Evolutionary conservation across 257 asterid species (phyloP).

Genomic region (Solanum acaule): DNA sequence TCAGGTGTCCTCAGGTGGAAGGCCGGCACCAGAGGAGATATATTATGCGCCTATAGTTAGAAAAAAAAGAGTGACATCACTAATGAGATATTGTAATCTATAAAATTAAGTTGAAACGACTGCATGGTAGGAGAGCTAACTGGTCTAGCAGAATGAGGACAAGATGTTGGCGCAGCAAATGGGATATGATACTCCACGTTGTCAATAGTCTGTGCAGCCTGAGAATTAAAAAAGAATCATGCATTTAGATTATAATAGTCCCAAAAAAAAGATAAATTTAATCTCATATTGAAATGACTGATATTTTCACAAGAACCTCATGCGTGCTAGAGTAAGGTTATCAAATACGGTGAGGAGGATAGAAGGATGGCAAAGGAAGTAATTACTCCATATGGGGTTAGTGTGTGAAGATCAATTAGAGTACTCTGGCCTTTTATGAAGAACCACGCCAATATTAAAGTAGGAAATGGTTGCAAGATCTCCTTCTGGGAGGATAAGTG

Average conservation of each 20-base stretch:
- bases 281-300: not conserved
- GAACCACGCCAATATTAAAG: not conserved
- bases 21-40: not conserved
- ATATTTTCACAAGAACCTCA: not conserved
- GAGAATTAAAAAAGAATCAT: not conserved
- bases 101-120: not conserved
- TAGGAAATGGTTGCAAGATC: not conserved
- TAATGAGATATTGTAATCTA: not conserved
- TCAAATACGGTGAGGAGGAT: not conserved
- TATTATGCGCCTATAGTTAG: not conserved
- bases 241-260: not conserved
- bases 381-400: not conserved
- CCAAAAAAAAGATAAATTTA: not conserved
- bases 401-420: not conserved
- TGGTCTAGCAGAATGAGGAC: not conserved
- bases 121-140: not conserved
- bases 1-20: not conserved
- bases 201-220: not conserved
- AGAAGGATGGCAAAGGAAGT: not conserved
- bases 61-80: not conserved
- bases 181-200: not conserved
- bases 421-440: not conserved
- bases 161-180: not conserved
- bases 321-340: not conserved
- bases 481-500: not conserved